Conservation (phyloP, 768 basidiomycete species). For the Zangia roseola region DNA sequence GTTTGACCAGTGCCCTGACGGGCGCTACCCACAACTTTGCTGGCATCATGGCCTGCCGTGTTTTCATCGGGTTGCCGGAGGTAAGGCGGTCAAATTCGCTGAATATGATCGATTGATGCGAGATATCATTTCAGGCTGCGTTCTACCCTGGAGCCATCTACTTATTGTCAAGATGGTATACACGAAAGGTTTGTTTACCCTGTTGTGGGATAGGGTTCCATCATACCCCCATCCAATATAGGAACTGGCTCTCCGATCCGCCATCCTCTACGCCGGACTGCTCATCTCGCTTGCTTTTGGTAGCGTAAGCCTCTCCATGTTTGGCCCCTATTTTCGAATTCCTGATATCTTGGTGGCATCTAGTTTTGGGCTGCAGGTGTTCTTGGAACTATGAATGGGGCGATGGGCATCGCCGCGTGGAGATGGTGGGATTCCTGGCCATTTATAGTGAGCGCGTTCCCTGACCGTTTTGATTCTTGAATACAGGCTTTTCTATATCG, state of each 20-base stretch:
- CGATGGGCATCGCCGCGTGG: constrained; percentile 66
- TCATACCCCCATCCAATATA: constrained; percentile 16
- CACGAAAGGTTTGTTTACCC: constrained; percentile 13
- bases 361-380: constrained; percentile 75
- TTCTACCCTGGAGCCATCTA: constrained; percentile 60
- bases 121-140: constrained; percentile 39
- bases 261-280: constrained; percentile 56
- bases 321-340: neutral
- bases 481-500: constrained; percentile 68
- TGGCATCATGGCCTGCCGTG: constrained; percentile 55
- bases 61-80: constrained; percentile 66
- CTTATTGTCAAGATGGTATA: constrained; percentile 29
- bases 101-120: neutral
- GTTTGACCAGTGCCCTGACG: constrained; percentile 59
- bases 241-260: constrained; percentile 65
- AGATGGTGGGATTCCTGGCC: constrained; percentile 45
- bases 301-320: constrained; percentile 39
- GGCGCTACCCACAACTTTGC: constrained; percentile 57
- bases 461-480: neutral
- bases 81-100: constrained; percentile 19
- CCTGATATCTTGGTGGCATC: neutral
- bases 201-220: neutral
- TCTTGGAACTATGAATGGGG: constrained; percentile 65
- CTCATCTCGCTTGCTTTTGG: constrained; percentile 69
- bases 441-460: neutral